Evolutionary conservation across 2,329 filamentous ascomycete species (phyloP), one percentile per base, ranked within the genome.

Genomic region (Juglanconis juglandina): DNA sequence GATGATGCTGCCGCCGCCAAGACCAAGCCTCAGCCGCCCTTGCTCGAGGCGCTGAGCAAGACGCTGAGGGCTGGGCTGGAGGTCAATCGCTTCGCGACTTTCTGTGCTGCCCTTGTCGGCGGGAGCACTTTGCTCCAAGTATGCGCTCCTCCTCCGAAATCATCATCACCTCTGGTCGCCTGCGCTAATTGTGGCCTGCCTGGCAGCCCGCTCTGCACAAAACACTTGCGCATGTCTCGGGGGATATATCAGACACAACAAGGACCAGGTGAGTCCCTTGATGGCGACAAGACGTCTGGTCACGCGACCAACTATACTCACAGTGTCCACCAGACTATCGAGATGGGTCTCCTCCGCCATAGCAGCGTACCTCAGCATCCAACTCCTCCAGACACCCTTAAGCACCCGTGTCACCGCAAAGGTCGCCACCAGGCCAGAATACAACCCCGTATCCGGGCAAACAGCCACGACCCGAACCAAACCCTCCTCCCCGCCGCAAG

Each of bases 111-210:
- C 6, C 72, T 88, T 9, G 80, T 84, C 44, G 86, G 85, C 39
- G 84, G 85, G 44, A 82, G 80, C 64, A 85, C 84, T 32, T 69
- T 87, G n/a, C 69, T 87, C n/a, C 79, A 86, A 77, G 84, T 82
- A 73, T 66, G 77, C 68, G 4, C 2, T 32, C 37, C 13, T 30
- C 42, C n/a, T 32, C 14, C 24, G 14, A 37, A 8, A 32, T 24
- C 8, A 24, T 33, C 14, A 6, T 30, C 1, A 33, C 4, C 4
- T 2, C 8, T 39, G 11, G 8, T 39, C 24, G 32, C 13, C 24
- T 37, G 4, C 30, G 24, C 50, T 34, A 7, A 55, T 11, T 1
- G 37, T 39, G 24, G 11, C n/a, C 5, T 7, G 10, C 41, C 24
- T 24, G n/a, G n/a, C 11, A 63, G 61, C 61, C 54, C 34, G 34